Conservation (phyloP, 2,329 filamentous ascomycete genomes). For the Fusarium virguliforme region DNA sequence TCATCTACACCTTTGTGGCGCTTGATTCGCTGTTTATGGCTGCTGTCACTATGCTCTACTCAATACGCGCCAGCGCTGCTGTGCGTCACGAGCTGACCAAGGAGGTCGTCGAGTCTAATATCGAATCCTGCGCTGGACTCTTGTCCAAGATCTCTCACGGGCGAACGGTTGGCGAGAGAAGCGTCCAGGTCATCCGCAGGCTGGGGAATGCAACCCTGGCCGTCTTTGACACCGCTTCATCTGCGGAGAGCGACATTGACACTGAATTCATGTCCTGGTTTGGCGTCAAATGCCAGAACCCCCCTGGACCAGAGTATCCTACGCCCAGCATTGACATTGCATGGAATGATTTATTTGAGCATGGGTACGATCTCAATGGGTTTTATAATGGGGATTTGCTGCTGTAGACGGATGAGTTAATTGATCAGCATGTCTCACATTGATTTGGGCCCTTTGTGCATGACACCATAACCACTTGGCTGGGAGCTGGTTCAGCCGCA, state of each 20-base stretch:
- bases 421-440: constrained; percentile 1
- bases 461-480: not conserved
- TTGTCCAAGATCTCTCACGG: constrained; percentile 46
- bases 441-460: not conserved
- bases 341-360: constrained; percentile 48
- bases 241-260: constrained; percentile 42
- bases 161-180: constrained; percentile 41
- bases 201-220: constrained; percentile 44
- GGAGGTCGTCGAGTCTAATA: constrained; percentile 46
- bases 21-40: constrained; percentile 44
- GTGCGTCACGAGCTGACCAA: constrained; percentile 39
- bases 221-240: constrained; percentile 38
- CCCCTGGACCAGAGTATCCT: constrained; percentile 40
- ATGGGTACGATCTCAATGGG: constrained; percentile 44
- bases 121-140: constrained; percentile 40
- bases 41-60: constrained; percentile 46
- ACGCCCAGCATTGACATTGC: constrained; percentile 47
- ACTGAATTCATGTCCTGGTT: constrained; percentile 50
- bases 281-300: constrained; percentile 44
- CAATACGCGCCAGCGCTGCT: constrained; percentile 37
- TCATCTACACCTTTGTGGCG: constrained; percentile 45
- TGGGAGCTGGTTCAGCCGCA: not conserved
- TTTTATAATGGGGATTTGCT: constrained; percentile 40
- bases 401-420: constrained; percentile 15
- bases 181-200: constrained; percentile 38